Evolutionary conservation across 2,329 filamentous ascomycete genomes (phyloP).

Genomic region (Scytalidium lignicola): DNA sequence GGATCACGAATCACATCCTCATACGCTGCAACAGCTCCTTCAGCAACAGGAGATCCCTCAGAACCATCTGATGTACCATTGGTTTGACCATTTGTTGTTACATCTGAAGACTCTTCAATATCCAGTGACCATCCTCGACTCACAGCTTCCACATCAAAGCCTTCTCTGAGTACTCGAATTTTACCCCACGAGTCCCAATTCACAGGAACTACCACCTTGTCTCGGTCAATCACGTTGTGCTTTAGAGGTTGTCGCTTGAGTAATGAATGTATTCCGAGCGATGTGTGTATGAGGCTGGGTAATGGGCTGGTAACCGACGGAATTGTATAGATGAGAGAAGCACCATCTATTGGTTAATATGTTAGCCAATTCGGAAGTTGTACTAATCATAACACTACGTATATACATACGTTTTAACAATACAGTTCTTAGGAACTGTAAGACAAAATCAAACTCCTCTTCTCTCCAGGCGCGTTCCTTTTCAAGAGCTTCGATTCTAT

Average conservation of each 20-base stretch:
- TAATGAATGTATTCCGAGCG: constrained; percentile 78
- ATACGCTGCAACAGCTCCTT: constrained; percentile 66
- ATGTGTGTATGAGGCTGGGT: constrained; percentile 76
- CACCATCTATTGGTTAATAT: constrained; percentile 54
- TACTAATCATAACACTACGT: not conserved
- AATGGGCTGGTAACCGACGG: constrained; percentile 72
- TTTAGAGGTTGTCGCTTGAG: constrained; percentile 74
- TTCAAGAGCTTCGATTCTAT: constrained; percentile 69
- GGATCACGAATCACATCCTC: constrained; percentile 77
- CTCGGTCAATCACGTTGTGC: constrained; percentile 87
- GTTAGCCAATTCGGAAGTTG: constrained; percentile 8
- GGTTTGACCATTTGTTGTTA: constrained; percentile 26
- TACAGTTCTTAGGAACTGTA: constrained; percentile 87
- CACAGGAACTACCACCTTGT: constrained; percentile 89
- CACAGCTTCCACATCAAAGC: constrained; percentile 84
- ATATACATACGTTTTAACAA: constrained; percentile 70
- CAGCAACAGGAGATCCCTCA: constrained; percentile 25
- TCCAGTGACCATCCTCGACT: constrained; percentile 84
- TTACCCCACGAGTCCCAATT: constrained; percentile 99
- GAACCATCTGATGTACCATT: constrained; percentile 6
- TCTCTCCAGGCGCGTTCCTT: constrained; percentile 91
- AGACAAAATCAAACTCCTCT: constrained; percentile 90
- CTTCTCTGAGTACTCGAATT: constrained; percentile 85
- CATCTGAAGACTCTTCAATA: constrained; percentile 54
- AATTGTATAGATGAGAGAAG: constrained; percentile 79